phyloP scores from a whole-genome alignment of 2,329 filamentous ascomycete species.

The Pseudopithomyces chartarum region DNA sequence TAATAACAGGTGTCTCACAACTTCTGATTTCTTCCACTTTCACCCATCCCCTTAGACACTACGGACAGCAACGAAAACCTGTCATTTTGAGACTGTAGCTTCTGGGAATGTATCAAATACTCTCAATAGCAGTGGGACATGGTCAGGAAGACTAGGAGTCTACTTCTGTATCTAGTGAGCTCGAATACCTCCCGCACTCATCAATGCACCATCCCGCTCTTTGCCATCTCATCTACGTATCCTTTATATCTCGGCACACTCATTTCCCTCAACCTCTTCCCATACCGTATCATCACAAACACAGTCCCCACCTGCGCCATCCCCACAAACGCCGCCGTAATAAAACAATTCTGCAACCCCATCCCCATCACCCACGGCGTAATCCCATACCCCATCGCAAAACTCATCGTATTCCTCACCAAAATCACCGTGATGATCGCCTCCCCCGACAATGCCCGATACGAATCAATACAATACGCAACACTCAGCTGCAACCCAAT shows the following conservation, averaged over 20 bases:
- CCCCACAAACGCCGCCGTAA: slow-evolving; percentile 50
- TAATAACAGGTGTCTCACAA: too few relatives aligned
- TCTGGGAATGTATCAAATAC: too few relatives aligned
- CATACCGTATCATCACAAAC: slow-evolving; percentile 56
- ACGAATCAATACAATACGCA: slow-evolving; percentile 56
- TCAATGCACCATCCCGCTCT: slow-evolving; percentile 25
- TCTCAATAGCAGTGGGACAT: too few relatives aligned
- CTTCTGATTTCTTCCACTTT: too few relatives aligned
- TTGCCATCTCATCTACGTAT: slow-evolving; percentile 23
- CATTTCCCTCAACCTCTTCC: slow-evolving; percentile 45
- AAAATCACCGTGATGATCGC: slow-evolving; percentile 58
- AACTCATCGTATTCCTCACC: slow-evolving; percentile 56
- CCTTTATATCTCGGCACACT: slow-evolving; percentile 20
- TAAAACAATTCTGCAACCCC: slow-evolving; percentile 51
- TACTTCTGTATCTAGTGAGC: too few relatives aligned
- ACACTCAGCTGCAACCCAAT: slow-evolving; percentile 52
- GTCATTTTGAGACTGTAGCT: too few relatives aligned
- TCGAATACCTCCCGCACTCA: too few relatives aligned
- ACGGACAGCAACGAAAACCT: too few relatives aligned
- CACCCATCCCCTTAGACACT: too few relatives aligned
- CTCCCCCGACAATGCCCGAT: slow-evolving; percentile 55
- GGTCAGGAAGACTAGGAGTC: too few relatives aligned
- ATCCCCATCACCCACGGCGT: slow-evolving; percentile 52
- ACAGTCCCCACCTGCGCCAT: slow-evolving; percentile 47
- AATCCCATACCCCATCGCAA: slow-evolving; percentile 57